These are phyloP conservation scores for Aspergillus sp. DNA, from an alignment of 2,329 filamentous ascomycete genomes.

Conservation along the genomic window DNA sequence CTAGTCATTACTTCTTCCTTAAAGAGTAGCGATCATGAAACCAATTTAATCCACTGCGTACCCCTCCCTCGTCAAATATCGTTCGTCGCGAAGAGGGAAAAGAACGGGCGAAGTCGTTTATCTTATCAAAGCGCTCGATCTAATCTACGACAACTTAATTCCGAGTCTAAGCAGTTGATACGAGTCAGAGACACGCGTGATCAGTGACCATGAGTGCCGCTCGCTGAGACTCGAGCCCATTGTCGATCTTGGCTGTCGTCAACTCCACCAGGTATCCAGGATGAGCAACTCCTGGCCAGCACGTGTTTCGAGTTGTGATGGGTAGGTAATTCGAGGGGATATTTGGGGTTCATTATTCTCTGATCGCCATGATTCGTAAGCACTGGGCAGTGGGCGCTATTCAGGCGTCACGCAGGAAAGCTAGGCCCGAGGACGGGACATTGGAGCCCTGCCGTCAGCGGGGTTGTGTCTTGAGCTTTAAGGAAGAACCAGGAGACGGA, in stretches of 20 bases:
- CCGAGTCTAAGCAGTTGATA: neutral
- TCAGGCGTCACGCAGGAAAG: neutral
- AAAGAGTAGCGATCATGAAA: neutral
- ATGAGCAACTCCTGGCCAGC: neutral
- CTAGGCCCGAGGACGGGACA: neutral
- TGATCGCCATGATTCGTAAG: neutral
- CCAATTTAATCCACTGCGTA: neutral
- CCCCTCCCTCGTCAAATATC: neutral
- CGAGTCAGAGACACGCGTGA: neutral
- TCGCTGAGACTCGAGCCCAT: neutral
- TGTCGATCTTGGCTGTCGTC: neutral
- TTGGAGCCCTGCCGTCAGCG: neutral
- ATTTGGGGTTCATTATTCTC: neutral
- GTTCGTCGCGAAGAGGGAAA: neutral
- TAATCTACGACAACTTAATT: neutral
- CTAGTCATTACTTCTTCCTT: neutral
- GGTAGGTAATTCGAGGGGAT: neutral
- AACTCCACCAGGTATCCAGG: neutral
- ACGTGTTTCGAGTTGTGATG: neutral
- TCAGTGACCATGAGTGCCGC: neutral
- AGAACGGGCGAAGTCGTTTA: neutral
- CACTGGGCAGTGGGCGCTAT: neutral
- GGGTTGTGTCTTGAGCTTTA: neutral
- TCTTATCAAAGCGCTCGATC: neutral
- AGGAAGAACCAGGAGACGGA: neutral